Evolutionary conservation across 257 asterid genomes (phyloP), one percentile per base, ranked within the genome.

Genomic region (Mentha longifolia): DNA sequence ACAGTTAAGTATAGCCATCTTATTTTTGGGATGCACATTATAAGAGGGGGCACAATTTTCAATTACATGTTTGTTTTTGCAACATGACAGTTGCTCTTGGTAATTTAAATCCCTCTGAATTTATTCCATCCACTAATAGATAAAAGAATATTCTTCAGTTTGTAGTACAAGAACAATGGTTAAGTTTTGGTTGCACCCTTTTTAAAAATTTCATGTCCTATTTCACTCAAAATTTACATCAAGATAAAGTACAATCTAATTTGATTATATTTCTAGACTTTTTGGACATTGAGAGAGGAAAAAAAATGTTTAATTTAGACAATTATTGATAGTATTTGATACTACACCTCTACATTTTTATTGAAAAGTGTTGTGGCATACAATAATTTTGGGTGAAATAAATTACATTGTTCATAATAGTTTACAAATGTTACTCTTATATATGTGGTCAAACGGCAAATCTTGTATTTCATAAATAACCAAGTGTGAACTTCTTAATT

Each of bases 91-190:
- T 62, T 54, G 73, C 67, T 69, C 72, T 74, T 71, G 77, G 72
- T 75, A 78, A 72, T 71, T 73, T 35, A 79, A 78, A 63, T n/a
- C 20, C 33, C 30, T 78, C 61, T 65, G 74, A 62, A 79, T 33
- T 75, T 77, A 66, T 78, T 81, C 81, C 74, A 73, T 73, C 76
- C 67, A 65, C 62, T 35, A 16, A 33, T 58, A 19, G 25, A 22
- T 30, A 79, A 68, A 68, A 68, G 85, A 84, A 86, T 86, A 86
- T 86, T 80, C 82, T 63, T 64, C 45, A 61, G 71, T 61, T 66
- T 61, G 50, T 56, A 63, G 50, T 61, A 63, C 74, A 47, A 30
- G 17, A 70, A 60, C 56, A 45, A 60, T 43, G 35, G 55, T 54
- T 60, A 1, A 70, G 64, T 8, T 42, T 16, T 68, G 30, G 33